Evolutionary conservation across 1,139 yeast species (phyloP).

Genomic region (Arxiozyma telluris): DNA sequence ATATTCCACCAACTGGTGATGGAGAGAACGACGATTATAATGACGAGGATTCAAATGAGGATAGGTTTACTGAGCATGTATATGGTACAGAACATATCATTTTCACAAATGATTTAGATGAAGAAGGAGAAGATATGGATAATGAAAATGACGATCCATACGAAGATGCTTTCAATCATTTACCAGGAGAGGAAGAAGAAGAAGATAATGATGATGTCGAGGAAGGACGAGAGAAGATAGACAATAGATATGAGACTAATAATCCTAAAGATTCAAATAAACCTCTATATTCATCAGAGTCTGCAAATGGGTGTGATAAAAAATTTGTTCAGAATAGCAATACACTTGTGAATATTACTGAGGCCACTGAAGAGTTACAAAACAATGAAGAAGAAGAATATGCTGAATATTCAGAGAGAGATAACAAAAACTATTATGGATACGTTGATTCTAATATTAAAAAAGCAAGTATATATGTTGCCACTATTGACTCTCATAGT

Average conservation of each 20-base stretch:
- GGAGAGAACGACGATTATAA: conserved; percentile 25
- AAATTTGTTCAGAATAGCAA: conserved; percentile 5
- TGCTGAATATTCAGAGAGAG: conserved; percentile 26
- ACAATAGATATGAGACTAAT: conserved; percentile 1
- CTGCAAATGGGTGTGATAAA: not conserved
- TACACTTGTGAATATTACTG: not conserved
- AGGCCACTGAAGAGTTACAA: conserved; percentile 1
- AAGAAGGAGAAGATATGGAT: conserved; percentile 27
- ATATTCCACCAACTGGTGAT: conserved; percentile 30
- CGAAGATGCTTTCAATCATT: conserved; percentile 2
- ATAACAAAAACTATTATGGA: conserved; percentile 29
- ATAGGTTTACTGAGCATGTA: conserved; percentile 4
- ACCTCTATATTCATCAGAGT: not conserved
- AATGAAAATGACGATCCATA: conserved; percentile 17
- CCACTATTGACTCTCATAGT: not conserved
- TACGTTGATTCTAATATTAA: conserved; percentile 36
- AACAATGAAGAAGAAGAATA: conserved; percentile 16
- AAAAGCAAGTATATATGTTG: conserved; percentile 15
- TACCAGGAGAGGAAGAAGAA: not conserved
- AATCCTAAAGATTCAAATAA: not conserved
- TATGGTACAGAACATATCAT: conserved; percentile 3
- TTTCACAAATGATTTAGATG: conserved; percentile 3
- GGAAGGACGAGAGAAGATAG: not conserved
- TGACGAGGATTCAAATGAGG: conserved; percentile 17
- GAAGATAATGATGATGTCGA: conserved; percentile 2